These are phyloP conservation scores for Ceratocystis eucalypticola DNA, from an alignment of 2,329 filamentous ascomycete genomes.

Conservation along the genomic window DNA sequence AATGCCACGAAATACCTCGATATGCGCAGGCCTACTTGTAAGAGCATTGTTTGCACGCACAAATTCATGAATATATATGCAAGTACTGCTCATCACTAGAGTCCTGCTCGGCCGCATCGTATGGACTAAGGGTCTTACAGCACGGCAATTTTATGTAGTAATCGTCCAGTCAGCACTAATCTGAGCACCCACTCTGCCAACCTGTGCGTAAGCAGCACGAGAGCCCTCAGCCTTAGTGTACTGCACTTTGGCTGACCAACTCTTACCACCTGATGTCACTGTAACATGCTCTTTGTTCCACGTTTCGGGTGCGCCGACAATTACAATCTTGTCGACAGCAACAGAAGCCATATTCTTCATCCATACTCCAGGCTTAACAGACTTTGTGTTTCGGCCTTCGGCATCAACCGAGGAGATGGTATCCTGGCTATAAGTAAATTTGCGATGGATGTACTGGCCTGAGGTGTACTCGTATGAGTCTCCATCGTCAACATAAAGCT, in stretches of 20 bases:
- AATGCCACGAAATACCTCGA: no score
- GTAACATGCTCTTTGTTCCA: constrained; percentile 54
- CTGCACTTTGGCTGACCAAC: constrained; percentile 45
- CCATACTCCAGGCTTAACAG: constrained; percentile 53
- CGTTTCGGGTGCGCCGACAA: constrained; percentile 61
- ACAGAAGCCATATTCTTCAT: constrained; percentile 67
- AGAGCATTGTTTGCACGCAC: no score
- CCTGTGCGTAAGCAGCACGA: constrained; percentile 38
- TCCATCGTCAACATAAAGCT: constrained; percentile 84
- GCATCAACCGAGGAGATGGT: constrained; percentile 58
- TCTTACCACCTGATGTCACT: constrained; percentile 40
- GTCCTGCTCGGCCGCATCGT: neutral
- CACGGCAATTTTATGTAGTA: constrained; percentile 23
- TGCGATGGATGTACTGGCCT: constrained; percentile 78
- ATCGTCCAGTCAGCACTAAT: constrained; percentile 43
- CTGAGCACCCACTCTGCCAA: constrained; percentile 38
- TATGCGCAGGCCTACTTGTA: no score
- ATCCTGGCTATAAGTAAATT: constrained; percentile 52
- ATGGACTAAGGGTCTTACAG: neutral
- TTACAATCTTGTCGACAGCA: constrained; percentile 65
- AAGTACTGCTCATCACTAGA: neutral
- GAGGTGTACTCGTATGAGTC: constrained; percentile 79
- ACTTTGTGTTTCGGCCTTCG: constrained; percentile 39
- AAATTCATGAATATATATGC: neutral
- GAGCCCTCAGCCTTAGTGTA: constrained; percentile 39